Base-by-base conservation (phyloP, 2,329 filamentous ascomycete species). In the Chrysosporium keratinophilum region DNA sequence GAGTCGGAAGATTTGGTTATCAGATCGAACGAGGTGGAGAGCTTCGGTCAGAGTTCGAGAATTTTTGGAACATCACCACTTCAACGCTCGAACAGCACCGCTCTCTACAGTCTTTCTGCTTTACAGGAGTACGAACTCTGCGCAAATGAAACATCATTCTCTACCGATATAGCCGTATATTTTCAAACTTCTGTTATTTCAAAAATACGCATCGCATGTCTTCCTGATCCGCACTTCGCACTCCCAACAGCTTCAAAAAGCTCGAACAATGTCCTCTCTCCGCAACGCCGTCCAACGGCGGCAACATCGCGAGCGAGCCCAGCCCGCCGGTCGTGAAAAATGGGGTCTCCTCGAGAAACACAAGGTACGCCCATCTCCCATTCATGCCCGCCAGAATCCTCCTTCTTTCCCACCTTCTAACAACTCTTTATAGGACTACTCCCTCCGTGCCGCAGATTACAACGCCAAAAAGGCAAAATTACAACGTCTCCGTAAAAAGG, bases 341-440 rank as follows among this genome's bases (percentile, higher is more conserved):
- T 88, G 89, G 72, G 93, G 93, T 59, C 80, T 97, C 19, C 83
- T 97, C 57, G 93, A 97, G 71, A 97, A 98, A 74, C 87, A 93
- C 78, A 96, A 96, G 75, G 84, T 84, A 65, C 23, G 52, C 58
- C 47, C 9, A 34, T 14, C 6, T 41, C 44, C 46, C 53, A 53
- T 55, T 40, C 28, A 10, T 17, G 7, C 43, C 12, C 23, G 2
- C 19, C 12, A 17, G 23, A 50, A 50, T 17, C 6, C 17, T 1
- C 17, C 20, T 33, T 54, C 7, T 44, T 37, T 20, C 1, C 15
- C 10, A 3, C 20, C 53, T 42, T 46, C 12, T 17, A 17, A n/a
- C 17, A 50, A 6, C 5, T 17, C 39, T 40, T 48, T 23, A 48
- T 44, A 78, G 74, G 81, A 84, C 70, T 84, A 84, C 72, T 77